phyloP scores from a whole-genome alignment of 495 filamentous ascomycete genomes.

The Cercophora sp. region DNA sequence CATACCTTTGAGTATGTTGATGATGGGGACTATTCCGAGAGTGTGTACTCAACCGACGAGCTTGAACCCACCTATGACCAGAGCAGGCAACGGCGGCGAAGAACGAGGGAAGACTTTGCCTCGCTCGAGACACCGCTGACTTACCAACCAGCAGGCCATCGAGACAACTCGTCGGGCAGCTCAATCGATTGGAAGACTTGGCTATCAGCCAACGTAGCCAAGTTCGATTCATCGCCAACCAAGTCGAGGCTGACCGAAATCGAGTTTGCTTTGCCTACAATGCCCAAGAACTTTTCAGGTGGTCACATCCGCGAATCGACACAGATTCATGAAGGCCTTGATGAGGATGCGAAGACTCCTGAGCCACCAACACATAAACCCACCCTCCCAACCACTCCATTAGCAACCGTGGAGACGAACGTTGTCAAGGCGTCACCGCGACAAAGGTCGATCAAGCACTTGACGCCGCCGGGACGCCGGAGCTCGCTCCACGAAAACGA shows the following conservation, averaged over 20 bases:
- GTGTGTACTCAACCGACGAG: conserved; percentile 39
- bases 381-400: conserved; percentile 19
- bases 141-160: conserved; percentile 26
- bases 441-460: conserved; percentile 14
- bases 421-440: conserved; percentile 18
- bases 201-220: conserved; percentile 48
- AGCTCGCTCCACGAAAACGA: conserved; percentile 15
- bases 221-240: conserved; percentile 37
- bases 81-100: too few relatives aligned
- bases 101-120: not conserved
- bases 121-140: not conserved
- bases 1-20: conserved; percentile 29
- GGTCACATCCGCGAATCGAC: conserved; percentile 59
- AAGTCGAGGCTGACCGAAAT: conserved; percentile 24
- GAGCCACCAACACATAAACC: conserved; percentile 18
- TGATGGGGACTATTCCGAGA: conserved; percentile 35
- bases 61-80: too few relatives aligned
- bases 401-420: conserved; percentile 23
- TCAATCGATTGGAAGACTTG: conserved; percentile 53
- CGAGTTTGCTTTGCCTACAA: conserved; percentile 35
- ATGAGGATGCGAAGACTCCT: conserved; percentile 11
- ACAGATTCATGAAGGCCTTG: conserved; percentile 52
- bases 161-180: conserved; percentile 37
- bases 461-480: conserved; percentile 10
- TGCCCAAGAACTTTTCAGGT: conserved; percentile 23